Evolutionary conservation across 2,329 filamentous ascomycete species (phyloP).

Genomic region (Sclerotinia borealis): DNA sequence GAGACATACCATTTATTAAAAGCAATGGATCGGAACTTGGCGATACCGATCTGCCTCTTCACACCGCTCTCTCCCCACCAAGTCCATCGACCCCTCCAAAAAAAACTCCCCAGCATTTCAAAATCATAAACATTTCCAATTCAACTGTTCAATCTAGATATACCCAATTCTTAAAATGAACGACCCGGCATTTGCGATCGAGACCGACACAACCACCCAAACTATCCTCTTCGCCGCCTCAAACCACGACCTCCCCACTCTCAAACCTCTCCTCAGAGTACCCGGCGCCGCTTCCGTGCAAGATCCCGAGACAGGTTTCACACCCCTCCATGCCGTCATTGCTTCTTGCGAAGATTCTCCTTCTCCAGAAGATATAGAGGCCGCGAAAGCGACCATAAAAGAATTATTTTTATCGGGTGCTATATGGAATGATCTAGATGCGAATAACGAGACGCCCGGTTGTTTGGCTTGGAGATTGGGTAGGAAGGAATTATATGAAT

Average conservation of each 20-base stretch:
- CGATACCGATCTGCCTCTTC: neutral
- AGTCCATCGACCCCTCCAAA: slow-evolving; percentile 1
- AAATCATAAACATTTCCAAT: neutral
- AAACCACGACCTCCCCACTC: slow-evolving; percentile 44
- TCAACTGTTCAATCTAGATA: neutral
- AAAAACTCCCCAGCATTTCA: neutral
- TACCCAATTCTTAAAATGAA: slow-evolving; percentile 21
- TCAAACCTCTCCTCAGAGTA: slow-evolving; percentile 31
- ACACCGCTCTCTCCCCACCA: neutral
- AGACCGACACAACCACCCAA: slow-evolving; percentile 37
- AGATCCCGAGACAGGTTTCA: slow-evolving; percentile 78
- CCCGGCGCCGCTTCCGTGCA: slow-evolving; percentile 63
- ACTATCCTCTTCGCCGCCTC: slow-evolving; percentile 60
- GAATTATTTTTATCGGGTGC: slow-evolving; percentile 81
- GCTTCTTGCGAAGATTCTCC: slow-evolving; percentile 42
- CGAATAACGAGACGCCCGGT: slow-evolving; percentile 81
- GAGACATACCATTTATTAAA: neutral
- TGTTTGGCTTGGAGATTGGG: slow-evolving; percentile 73
- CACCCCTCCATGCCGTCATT: slow-evolving; percentile 84
- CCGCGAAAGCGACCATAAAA: slow-evolving; percentile 61
- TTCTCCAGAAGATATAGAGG: slow-evolving; percentile 40
- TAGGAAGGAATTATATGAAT: slow-evolving; percentile 64
- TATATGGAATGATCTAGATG: slow-evolving; percentile 95
- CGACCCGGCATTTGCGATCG: slow-evolving; percentile 24
- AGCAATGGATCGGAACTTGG: neutral